Percentiles rank a stretch among this genome's conserved stretches.
Conservation (phyloP, 192 early-diverging fungal species). For the Mortierella claussenii region DNA sequence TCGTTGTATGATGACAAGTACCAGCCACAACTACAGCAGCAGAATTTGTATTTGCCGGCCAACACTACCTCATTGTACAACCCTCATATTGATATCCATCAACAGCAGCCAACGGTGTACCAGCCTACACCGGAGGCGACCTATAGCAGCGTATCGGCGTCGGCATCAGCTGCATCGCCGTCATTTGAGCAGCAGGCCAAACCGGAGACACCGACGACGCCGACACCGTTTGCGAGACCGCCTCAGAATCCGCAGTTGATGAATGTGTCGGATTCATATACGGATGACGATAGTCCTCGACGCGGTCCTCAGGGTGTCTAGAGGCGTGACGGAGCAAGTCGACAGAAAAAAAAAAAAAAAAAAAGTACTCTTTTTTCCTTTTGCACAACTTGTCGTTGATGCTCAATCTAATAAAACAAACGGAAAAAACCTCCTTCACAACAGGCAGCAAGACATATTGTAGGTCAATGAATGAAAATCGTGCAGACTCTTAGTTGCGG, state of each 20-base stretch:
- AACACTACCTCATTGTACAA: background rate
- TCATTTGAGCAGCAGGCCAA: background rate
- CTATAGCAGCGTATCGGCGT: background rate
- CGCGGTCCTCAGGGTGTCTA: conserved; percentile 7
- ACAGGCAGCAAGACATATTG: too few species aligned
- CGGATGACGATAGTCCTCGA: background rate
- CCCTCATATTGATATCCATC: background rate
- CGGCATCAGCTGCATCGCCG: background rate
- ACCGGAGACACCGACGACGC: background rate
- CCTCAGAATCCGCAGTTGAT: conserved; percentile 17
- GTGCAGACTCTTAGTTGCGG: too few species aligned
- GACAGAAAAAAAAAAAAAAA: background rate
- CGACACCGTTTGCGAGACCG: background rate
- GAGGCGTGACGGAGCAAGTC: background rate
- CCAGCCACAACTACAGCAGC: too few species aligned
- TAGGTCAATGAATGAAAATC: too few species aligned
- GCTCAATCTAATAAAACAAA: too few species aligned
- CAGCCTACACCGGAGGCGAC: too few species aligned
- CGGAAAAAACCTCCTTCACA: too few species aligned
- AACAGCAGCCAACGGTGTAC: conserved; percentile 7
- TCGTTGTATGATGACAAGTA: background rate
- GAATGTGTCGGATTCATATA: conserved; percentile 8
- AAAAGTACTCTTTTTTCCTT: background rate
- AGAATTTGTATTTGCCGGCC: background rate
- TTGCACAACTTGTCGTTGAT: too few species aligned